phyloP scores from a whole-genome alignment of 768 basidiomycete genomes.

The Lactifluus piperatus region DNA sequence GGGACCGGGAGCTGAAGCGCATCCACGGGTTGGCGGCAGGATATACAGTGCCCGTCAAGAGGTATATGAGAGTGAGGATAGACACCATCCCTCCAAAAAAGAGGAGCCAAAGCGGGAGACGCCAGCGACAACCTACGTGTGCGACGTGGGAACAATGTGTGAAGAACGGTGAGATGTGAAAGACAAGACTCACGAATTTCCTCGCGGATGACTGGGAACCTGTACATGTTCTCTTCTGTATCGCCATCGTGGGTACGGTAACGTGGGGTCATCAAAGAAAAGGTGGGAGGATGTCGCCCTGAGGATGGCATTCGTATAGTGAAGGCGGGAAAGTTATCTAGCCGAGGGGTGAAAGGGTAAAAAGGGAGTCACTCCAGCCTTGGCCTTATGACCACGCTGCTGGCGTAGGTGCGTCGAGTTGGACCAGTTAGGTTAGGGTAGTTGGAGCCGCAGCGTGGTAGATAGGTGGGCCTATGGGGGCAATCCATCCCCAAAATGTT shows the following conservation, averaged over 20 bases:
- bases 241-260: background rate
- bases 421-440: no score
- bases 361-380: background rate
- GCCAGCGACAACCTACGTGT: conserved; percentile 1
- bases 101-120: conserved; percentile 13
- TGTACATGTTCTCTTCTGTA: background rate
- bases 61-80: conserved; percentile 7
- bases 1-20: background rate
- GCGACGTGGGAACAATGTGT: background rate
- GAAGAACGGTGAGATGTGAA: background rate
- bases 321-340: background rate
- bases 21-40: conserved; percentile 2
- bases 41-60: conserved; percentile 9
- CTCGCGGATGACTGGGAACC: background rate
- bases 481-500: background rate
- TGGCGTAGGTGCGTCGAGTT: background rate
- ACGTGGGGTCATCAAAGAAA: background rate
- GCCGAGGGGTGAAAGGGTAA: background rate
- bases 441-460: background rate
- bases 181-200: background rate
- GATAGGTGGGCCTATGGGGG: background rate
- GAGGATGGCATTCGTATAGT: background rate
- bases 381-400: background rate
- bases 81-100: conserved; percentile 11
- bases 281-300: background rate